Evolutionary conservation across 2,329 filamentous ascomycete species (phyloP).

Genomic region (Balansia obtecta): DNA sequence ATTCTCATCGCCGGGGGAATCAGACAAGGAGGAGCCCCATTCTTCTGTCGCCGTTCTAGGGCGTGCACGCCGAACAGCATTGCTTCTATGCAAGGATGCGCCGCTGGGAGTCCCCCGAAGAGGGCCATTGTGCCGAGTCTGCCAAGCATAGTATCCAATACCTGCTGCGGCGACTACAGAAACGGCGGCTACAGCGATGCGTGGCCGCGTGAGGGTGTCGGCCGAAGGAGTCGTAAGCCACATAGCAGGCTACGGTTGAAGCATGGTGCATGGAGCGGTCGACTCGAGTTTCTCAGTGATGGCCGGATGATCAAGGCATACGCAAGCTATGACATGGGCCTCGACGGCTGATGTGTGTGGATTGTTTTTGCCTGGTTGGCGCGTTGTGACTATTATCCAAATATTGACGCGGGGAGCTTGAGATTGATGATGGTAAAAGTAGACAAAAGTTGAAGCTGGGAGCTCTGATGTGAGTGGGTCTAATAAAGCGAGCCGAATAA

Average conservation of each 20-base stretch:
- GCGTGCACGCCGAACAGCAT: constrained; percentile 47
- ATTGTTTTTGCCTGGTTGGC: not conserved
- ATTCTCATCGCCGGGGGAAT: constrained; percentile 33
- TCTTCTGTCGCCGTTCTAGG: constrained; percentile 21
- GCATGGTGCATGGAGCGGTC: constrained; percentile 16
- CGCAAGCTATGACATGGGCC: not conserved
- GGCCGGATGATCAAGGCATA: not conserved
- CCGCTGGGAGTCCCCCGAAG: constrained; percentile 14
- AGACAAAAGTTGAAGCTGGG: not conserved
- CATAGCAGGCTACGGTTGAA: constrained; percentile 24
- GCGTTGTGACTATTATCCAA: not conserved
- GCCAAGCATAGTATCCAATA: constrained; percentile 46
- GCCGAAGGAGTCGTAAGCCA: constrained; percentile 35
- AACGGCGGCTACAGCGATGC: constrained; percentile 41
- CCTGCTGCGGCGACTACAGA: constrained; percentile 45
- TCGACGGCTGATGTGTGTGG: not conserved
- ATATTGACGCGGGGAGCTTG: not conserved
- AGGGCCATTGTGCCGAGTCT: constrained; percentile 16
- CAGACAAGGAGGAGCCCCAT: constrained; percentile 29
- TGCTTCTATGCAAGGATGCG: constrained; percentile 48
- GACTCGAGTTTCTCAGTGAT: not conserved
- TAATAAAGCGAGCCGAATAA: not conserved
- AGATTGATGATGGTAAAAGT: not conserved
- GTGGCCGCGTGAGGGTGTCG: constrained; percentile 42
- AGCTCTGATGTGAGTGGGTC: not conserved